These are phyloP conservation scores for Beauveria brongniartii DNA, from an alignment of 2,329 filamentous ascomycete genomes.

Conservation along the genomic window DNA sequence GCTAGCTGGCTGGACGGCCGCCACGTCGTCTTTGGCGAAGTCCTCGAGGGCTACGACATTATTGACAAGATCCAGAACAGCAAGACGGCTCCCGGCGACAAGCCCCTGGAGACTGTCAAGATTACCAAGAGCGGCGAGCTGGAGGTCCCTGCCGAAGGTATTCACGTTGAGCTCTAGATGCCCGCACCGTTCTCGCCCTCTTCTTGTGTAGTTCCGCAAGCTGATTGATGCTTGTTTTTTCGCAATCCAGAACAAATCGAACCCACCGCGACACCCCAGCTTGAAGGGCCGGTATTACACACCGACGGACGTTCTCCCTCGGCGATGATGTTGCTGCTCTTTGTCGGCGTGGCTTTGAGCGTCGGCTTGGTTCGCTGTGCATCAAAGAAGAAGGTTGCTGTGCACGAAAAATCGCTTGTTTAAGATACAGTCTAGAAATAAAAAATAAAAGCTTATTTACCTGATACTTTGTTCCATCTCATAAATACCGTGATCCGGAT, in stretches of 20 bases:
- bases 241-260: constrained; percentile 22
- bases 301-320: neutral
- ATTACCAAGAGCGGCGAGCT: constrained; percentile 80
- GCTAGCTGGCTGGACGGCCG: constrained; percentile 70
- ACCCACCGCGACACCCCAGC: neutral
- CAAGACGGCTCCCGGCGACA: constrained; percentile 58
- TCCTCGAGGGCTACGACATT: constrained; percentile 77
- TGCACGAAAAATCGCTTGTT: constrained; percentile 11
- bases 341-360: constrained; percentile 35
- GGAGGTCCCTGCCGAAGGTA: constrained; percentile 82
- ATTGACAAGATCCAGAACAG: constrained; percentile 71
- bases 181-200: constrained; percentile 12
- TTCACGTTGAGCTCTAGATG: constrained; percentile 77
- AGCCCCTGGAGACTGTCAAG: constrained; percentile 61
- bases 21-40: constrained; percentile 84
- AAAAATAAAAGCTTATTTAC: neutral
- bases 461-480: neutral
- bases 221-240: constrained; percentile 24
- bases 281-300: neutral
- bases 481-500: too few species aligned
- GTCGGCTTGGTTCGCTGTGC: constrained; percentile 4
- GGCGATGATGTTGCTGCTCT: constrained; percentile 19
- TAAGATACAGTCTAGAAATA: constrained; percentile 1
- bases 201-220: constrained; percentile 21
- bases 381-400: neutral